Evolutionary conservation across 345 rosid species (phyloP).

Genomic region (Draba incana): DNA sequence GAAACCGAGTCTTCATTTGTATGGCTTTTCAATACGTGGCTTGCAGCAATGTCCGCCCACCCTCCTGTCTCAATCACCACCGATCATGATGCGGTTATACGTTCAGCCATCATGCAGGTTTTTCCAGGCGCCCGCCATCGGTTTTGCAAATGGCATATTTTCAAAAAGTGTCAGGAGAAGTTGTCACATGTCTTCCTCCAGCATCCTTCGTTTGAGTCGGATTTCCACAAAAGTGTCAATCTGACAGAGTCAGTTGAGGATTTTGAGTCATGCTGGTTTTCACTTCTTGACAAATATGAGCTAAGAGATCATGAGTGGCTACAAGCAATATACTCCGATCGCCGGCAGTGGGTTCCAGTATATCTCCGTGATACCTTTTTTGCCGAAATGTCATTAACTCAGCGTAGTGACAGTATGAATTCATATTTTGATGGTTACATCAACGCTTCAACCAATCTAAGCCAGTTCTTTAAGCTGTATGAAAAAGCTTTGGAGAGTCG

Average conservation of each 20-base stretch:
- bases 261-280: constrained; percentile 50
- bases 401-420: constrained; percentile 59
- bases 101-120: constrained; percentile 58
- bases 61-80: constrained; percentile 66
- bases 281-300: constrained; percentile 51
- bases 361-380: constrained; percentile 63
- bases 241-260: constrained; percentile 48
- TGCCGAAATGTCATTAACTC: constrained; percentile 62
- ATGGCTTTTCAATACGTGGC: constrained; percentile 70
- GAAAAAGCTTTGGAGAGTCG: constrained; percentile 57
- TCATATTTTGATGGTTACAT: constrained; percentile 71
- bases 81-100: constrained; percentile 57
- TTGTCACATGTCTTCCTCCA: constrained; percentile 48
- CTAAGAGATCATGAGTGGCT: constrained; percentile 68
- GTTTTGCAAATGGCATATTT: constrained; percentile 64
- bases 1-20: constrained; percentile 62
- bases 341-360: constrained; percentile 69
- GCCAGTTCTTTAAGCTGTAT: constrained; percentile 55
- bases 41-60: constrained; percentile 53
- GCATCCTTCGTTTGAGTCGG: constrained; percentile 53
- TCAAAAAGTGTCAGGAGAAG: constrained; percentile 55
- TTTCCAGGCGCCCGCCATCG: constrained; percentile 63
- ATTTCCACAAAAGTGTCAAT: constrained; percentile 52
- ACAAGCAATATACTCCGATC: constrained; percentile 53
- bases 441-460: constrained; percentile 59